Conservation (phyloP, 75 land plant species). For the Selaginella moellendorffii region DNA sequence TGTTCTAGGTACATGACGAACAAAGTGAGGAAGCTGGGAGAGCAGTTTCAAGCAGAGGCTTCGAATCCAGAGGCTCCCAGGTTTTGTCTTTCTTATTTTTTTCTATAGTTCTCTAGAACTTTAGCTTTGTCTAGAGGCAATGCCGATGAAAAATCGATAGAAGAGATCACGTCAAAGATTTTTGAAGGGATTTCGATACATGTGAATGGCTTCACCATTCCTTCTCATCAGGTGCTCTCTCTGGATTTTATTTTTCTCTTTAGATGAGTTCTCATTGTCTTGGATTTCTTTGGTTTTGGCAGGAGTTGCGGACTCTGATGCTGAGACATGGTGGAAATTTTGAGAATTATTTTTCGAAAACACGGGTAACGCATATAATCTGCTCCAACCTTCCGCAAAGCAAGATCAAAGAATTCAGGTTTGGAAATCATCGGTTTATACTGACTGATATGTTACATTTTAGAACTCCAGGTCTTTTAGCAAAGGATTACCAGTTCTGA, state of each 20-base stretch:
- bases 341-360: conserved; percentile 82
- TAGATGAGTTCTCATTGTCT: not conserved
- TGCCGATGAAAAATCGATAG: not conserved
- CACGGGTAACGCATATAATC: conserved; percentile 75
- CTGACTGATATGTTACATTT: not conserved
- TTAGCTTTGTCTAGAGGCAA: not conserved
- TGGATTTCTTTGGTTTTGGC: conserved; percentile 9
- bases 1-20: conserved; percentile 61
- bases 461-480: conserved; percentile 60
- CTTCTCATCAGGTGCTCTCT: conserved; percentile 69
- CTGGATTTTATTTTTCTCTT: not conserved
- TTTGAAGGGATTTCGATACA: conserved; percentile 77
- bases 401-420: conserved; percentile 85
- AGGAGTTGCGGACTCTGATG: conserved; percentile 82
- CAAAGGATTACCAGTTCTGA: conserved; percentile 83
- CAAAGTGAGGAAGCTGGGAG: conserved; percentile 64
- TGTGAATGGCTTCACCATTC: conserved; percentile 80
- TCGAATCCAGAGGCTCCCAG: conserved; percentile 19
- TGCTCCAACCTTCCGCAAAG: conserved; percentile 92
- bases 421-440: not conserved
- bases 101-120: no score
- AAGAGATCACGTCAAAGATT: conserved; percentile 5
- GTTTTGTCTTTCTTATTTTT: no score
- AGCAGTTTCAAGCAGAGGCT: conserved; percentile 68
- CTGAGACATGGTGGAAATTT: conserved; percentile 69